These are phyloP conservation scores for Solanum stenotomum DNA, from an alignment of 257 asterid species.

Conservation along the genomic window DNA sequence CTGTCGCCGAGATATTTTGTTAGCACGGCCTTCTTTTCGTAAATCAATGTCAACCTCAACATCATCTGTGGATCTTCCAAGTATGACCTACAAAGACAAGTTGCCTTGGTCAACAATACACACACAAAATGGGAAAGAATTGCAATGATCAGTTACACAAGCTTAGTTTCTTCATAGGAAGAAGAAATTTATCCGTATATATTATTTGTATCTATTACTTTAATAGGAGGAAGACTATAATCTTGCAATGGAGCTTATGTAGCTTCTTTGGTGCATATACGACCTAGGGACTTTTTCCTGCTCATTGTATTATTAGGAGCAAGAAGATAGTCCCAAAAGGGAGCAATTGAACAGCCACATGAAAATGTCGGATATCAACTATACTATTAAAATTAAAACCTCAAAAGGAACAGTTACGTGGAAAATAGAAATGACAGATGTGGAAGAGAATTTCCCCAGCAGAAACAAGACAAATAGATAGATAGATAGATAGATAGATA, in stretches of 20 bases:
- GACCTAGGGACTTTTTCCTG: not conserved
- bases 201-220: not conserved
- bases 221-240: not conserved
- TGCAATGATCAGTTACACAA: not conserved
- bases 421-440: not conserved
- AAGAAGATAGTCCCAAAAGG: not conserved
- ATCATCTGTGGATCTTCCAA: conserved; percentile 96
- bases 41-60: conserved; percentile 81
- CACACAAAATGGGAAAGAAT: not conserved
- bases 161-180: not conserved
- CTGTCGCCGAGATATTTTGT: conserved; percentile 95
- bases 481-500: not conserved
- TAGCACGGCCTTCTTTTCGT: conserved; percentile 89
- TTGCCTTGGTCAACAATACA: not conserved
- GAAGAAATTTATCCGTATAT: not conserved
- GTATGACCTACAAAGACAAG: conserved; percentile 47
- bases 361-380: not conserved
- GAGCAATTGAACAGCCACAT: not conserved
- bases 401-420: not conserved
- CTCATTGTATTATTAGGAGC: not conserved
- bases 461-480: not conserved
- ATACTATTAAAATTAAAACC: not conserved
- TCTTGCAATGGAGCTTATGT: not conserved
- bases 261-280: not conserved
- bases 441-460: not conserved